These are phyloP conservation scores for Chaetomium globosum DNA, from an alignment of 2,329 filamentous ascomycete genomes.

Conservation along the genomic window DNA sequence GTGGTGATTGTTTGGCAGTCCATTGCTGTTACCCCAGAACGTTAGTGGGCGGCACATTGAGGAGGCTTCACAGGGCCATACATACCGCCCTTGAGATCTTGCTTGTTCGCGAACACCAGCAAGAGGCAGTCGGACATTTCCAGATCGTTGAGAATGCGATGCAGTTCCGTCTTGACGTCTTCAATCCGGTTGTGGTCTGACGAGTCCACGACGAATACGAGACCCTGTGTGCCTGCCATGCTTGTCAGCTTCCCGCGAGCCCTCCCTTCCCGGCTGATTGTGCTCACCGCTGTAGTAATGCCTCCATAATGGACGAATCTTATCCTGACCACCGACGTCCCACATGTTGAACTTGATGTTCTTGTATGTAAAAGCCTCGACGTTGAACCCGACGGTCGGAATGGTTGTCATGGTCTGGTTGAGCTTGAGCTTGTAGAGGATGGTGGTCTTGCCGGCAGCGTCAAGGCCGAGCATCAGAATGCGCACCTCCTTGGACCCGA, in stretches of 20 bases:
- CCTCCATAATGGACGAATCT: slow-evolving; percentile 95
- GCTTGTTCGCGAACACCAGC: slow-evolving; percentile 98
- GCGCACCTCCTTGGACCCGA: slow-evolving; percentile 98
- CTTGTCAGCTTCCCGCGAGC: not conserved
- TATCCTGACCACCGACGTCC: slow-evolving; percentile 98
- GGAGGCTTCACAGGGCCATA: slow-evolving; percentile 22
- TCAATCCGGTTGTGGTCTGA: slow-evolving; percentile 89
- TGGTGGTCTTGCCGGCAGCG: slow-evolving; percentile 97
- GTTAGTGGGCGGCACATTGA: slow-evolving; percentile 17
- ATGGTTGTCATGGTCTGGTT: slow-evolving; percentile 98
- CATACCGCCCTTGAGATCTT: slow-evolving; percentile 82
- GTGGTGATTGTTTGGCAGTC: slow-evolving; percentile 79
- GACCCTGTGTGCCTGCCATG: slow-evolving; percentile 79
- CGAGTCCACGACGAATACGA: slow-evolving; percentile 98
- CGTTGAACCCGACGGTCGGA: slow-evolving; percentile 98
- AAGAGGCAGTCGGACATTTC: slow-evolving; percentile 96
- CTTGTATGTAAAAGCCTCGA: slow-evolving; percentile 98
- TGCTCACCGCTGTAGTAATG: slow-evolving; percentile 85
- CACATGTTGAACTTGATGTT: slow-evolving; percentile 99
- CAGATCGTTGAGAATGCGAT: slow-evolving; percentile 95
- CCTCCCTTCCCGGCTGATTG: too few species aligned
- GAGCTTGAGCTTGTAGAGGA: slow-evolving; percentile 98
- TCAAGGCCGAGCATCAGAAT: slow-evolving; percentile 97
- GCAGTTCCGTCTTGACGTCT: slow-evolving; percentile 88
- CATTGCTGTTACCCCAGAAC: slow-evolving; percentile 61